Evolutionary conservation across 495 filamentous ascomycete species (phyloP), one percentile per base, ranked within the genome.

Genomic region (Podospora appendiculata): DNA sequence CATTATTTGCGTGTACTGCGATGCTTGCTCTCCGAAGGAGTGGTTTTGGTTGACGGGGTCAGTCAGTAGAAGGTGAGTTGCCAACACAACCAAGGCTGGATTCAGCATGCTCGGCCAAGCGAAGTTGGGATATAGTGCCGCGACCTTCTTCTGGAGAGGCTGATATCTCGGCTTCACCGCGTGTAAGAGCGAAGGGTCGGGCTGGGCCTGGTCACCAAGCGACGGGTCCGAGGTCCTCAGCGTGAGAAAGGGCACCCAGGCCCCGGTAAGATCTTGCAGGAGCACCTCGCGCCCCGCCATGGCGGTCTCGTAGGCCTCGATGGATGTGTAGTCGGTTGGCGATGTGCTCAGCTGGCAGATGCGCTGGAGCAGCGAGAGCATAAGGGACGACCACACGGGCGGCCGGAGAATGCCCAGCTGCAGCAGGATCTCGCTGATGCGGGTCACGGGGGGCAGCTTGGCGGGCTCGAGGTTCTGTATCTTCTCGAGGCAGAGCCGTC

Each of bases 361-460:
- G 14, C 45, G 50, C 40, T 67, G 54, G 40, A 68, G 38, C 45
- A 73, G 50, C 45, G 61, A 49, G 16, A 68, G 53, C 12, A 72
- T 59, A 11, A 75, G 56, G 38, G 16, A 49, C 11, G 51, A 51
- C 72, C 72, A 75, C 9, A 48, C 44, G 13, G 41, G 41, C 10
- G 63, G 67, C n/a, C 51, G 50, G 17, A 73, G 45, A 1, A 64
- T 50, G 36, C 51, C 60, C 14, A 70, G 54, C 32, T 70, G 61
- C 9, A 66, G 43, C 50, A 65, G 68, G 32, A 70, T 47, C 46
- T 61, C 61, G 39, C 65, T 70, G 32, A 79, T 66, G 12, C 71
- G 67, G 11, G 68, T 58, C 25, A 72, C 59, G 41, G 58, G 59
- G 2, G 76, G 74, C 18, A 75, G 62, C 0, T 46, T 38, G 36